Base-by-base conservation (phyloP, 768 basidiomycete species). In the Rhodotorula graminis region DNA sequence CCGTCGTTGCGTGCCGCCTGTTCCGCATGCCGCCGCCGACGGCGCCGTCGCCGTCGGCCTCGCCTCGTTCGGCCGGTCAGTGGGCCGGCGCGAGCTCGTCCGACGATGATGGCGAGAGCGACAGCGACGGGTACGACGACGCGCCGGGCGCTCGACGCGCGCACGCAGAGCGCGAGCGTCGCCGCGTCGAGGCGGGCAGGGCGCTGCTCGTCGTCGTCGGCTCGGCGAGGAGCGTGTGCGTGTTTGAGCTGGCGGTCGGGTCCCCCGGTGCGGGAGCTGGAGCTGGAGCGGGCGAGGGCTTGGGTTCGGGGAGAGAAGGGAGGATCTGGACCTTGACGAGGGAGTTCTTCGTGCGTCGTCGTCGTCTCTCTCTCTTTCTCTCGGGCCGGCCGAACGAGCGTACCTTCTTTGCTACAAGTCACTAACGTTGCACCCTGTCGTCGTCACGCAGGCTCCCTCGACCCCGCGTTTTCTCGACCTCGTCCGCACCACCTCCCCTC, bases 161-260 rank as follows among this genome's bases (percentile, higher is more conserved):
- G 37, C 37, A 9, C 53, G 37, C 25, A 9, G 53, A 55, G 37
- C 37, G 37, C 37, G 37, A 37, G 37, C 37, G 37, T 4, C 37
- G 37, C 37, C 37, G 37, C 37, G 9, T 5, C 25, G 55, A 71
- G 11, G 15, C 27, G 46, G 1, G 16, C n/a, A 44, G 53, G 37
- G 37, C 9, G 27, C 29, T 70, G 23, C 70, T 61, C 55, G 42
- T 74, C 37, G 18, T 59, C 8, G 66, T 74, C 14, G 73, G 66
- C 50, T 70, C 73, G 23, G 23, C 37, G 46, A 44, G 56, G 29
- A 53, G 49, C 29, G 46, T 71, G 9, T 74, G 37, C 31, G 16
- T 74, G 16, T 74, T 57, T 42, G 69, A 67, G 47, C 65, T 63
- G 46, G n/a, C n/a, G n/a, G n/a, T n/a, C n/a, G n/a, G n/a, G n/a